phyloP scores from a whole-genome alignment of 1,284 basidiomycete genomes.

The Heimioporus punctisporus region DNA sequence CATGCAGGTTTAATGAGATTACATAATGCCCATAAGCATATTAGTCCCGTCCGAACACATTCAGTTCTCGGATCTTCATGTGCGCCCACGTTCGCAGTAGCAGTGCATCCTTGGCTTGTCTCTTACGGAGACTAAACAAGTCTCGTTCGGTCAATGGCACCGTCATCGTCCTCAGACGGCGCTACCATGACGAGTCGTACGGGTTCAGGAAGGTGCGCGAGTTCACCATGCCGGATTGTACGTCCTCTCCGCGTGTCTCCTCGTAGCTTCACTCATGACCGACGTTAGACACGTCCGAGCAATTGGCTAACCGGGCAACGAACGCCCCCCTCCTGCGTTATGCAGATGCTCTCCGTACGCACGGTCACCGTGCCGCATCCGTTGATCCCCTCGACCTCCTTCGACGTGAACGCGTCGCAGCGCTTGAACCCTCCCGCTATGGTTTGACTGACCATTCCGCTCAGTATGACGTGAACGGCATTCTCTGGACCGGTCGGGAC shows the following conservation, averaged over 20 bases:
- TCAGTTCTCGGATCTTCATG: too few relatives aligned
- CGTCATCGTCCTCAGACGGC: constrained; percentile 26
- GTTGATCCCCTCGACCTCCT: constrained; percentile 90
- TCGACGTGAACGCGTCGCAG: constrained; percentile 82
- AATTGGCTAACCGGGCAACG: constrained; percentile 72
- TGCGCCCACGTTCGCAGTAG: constrained; percentile 15
- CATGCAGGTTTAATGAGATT: too few relatives aligned
- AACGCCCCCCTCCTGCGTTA: constrained; percentile 87
- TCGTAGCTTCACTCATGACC: background rate
- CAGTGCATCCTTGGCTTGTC: constrained; percentile 8
- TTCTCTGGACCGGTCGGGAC: constrained; percentile 65
- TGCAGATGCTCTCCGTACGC: constrained; percentile 82
- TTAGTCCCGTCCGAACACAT: too few relatives aligned
- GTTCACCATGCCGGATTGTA: constrained; percentile 78
- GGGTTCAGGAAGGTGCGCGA: constrained; percentile 72
- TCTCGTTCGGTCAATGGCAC: constrained; percentile 13
- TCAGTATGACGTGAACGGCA: constrained; percentile 77
- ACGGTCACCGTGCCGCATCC: constrained; percentile 79
- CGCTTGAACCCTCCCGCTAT: constrained; percentile 79
- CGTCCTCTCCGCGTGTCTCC: constrained; percentile 30
- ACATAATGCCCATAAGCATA: too few relatives aligned
- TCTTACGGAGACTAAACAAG: constrained; percentile 10
- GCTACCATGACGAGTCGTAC: constrained; percentile 84
- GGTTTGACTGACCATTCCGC: constrained; percentile 58
- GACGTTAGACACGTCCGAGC: constrained; percentile 67